Evolutionary conservation across 2,329 filamentous ascomycete species (phyloP).

Genomic region (Calonectria honghensis): DNA sequence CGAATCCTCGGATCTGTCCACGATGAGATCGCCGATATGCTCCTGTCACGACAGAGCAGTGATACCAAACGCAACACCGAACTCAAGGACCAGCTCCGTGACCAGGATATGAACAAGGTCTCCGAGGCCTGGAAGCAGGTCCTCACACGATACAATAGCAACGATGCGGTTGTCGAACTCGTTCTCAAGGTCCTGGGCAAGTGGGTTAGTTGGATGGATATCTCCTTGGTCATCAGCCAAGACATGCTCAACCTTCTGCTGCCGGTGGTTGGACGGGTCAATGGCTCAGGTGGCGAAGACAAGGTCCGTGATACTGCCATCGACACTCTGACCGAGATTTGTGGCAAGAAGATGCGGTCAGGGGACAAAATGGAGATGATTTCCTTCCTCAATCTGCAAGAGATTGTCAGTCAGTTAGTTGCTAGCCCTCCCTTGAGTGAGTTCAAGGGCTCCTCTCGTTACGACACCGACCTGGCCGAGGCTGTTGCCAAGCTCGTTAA

Average conservation of each 20-base stretch:
- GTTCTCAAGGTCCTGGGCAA: conserved; percentile 94
- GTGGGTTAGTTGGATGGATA: conserved; percentile 99
- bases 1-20: conserved; percentile 92
- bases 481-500: conserved; percentile 97
- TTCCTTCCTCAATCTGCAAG: conserved; percentile 88
- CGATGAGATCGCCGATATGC: conserved; percentile 96
- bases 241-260: conserved; percentile 90
- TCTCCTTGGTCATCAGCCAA: conserved; percentile 92
- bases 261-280: conserved; percentile 87
- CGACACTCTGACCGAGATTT: conserved; percentile 95
- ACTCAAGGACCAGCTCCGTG: conserved; percentile 92
- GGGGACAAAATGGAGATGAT: conserved; percentile 97
- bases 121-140: conserved; percentile 94
- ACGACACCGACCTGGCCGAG: conserved; percentile 97
- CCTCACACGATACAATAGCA: conserved; percentile 83
- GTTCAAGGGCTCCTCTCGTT: conserved; percentile 86
- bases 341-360: conserved; percentile 98
- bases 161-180: conserved; percentile 87
- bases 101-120: conserved; percentile 91
- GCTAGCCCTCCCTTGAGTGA: conserved; percentile 87
- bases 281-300: conserved; percentile 78
- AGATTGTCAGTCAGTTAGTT: conserved; percentile 90
- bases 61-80: conserved; percentile 91
- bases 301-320: conserved; percentile 93
- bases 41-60: conserved; percentile 84